Evolutionary conservation across 768 basidiomycete species (phyloP), one percentile per base, ranked within the genome.

Genomic region (Amanita polypyramis): DNA sequence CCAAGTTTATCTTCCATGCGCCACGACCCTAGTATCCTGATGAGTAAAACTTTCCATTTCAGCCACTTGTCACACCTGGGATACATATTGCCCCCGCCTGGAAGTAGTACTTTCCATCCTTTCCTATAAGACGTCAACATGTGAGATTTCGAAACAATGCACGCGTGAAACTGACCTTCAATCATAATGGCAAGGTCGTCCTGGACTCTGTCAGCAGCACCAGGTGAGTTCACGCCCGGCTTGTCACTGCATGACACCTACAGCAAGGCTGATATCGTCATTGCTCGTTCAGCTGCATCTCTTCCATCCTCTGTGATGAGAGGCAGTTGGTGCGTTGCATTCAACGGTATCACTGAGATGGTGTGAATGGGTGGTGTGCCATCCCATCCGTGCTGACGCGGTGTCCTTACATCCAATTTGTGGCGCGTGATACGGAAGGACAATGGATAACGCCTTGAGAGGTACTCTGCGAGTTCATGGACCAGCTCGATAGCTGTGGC

Each of bases 1-100:
- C 85, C 88, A 46, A 85, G 75, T 65, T 88, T 88, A 63, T 88
- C 85, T 53, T 73, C 60, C 65, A 88, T 70, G 14, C 85, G 72
- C 87, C 86, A 88, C 52, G 77, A 80, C 19, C 86, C 86, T 84
- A 56, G 25, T 7, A 29, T 34, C 52, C 23, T n/a, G 29, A 45
- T 17, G 17, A 30, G 20, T 30, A 20, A 29, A 51, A n/a, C 8
- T 21, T 20, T 17, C 25, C 21, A 12, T 20, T 17, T 1, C 37
- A 42, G 27, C 21, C 30, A 38, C 55, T 53, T 53, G 51, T 51
- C 51, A 39, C 41, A 77, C 82, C 85, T 53, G 81, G 66, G 14
- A 82, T 69, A 50, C 74, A 73, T 53, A 87, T 78, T 0, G 77
- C 79, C 6, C 85, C 86, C 35, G 77, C 82, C 58, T 85, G 85